Percentiles rank a stretch among this genome's conserved stretches.
These are phyloP conservation scores for Candida taoyuanica DNA, from an alignment of 805 yeast species.

Conservation along the genomic window DNA sequence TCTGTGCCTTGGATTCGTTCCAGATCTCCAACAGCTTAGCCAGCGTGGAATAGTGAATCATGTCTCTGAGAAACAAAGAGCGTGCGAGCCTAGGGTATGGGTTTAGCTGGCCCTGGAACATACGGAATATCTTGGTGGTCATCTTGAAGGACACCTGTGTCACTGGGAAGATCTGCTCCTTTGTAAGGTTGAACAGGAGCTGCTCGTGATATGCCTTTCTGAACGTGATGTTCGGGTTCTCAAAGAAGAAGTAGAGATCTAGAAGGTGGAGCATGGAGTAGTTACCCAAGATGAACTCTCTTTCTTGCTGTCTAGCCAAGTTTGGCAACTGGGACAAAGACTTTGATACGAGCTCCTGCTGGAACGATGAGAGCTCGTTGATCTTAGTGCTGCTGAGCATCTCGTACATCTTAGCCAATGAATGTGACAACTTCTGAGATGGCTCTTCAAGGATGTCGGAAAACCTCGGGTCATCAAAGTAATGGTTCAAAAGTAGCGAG, in stretches of 20 bases:
- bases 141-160: slow-evolving; percentile 28
- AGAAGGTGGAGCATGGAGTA: slow-evolving; percentile 48
- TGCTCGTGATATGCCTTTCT: slow-evolving; percentile 62
- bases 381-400: slow-evolving; percentile 15
- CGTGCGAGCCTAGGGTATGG: slow-evolving; percentile 28
- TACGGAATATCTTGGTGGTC: slow-evolving; percentile 23
- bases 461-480: slow-evolving; percentile 32
- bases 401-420: slow-evolving; percentile 12
- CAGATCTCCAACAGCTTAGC: slow-evolving; percentile 56
- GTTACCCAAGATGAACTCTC: slow-evolving; percentile 35
- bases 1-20: slow-evolving; percentile 55
- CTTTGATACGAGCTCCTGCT: slow-evolving; percentile 15
- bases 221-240: slow-evolving; percentile 54
- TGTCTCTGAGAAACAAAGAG: slow-evolving; percentile 45
- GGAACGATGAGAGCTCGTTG: slow-evolving; percentile 19
- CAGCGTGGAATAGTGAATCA: slow-evolving; percentile 53
- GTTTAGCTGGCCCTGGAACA: slow-evolving; percentile 17
- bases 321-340: slow-evolving; percentile 15
- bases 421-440: slow-evolving; percentile 7
- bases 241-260: slow-evolving; percentile 51
- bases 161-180: slow-evolving; percentile 44
- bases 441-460: slow-evolving; percentile 10
- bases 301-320: slow-evolving; percentile 12
- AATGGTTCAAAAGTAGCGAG: slow-evolving; percentile 38
- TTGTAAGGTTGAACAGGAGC: slow-evolving; percentile 51